A percentile compares a stretch with the other conserved stretches of the same genome.
phyloP scores from a whole-genome alignment of 179 eudicot species.

The Dionaea muscipula region DNA sequence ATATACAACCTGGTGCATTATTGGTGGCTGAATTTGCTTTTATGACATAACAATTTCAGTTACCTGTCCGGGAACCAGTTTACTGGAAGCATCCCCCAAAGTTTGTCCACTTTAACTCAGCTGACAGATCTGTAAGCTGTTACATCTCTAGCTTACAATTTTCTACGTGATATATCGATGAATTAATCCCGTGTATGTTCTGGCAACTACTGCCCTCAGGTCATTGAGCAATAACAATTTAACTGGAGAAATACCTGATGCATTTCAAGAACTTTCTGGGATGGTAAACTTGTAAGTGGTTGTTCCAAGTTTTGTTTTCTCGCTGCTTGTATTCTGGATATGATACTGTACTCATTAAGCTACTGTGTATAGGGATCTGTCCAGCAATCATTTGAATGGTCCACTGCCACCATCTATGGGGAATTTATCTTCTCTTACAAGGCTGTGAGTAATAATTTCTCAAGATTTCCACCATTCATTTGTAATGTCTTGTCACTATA shows the following conservation, averaged over 20 bases:
- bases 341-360: not conserved
- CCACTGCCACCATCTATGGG: conserved; percentile 65
- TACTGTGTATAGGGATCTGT: conserved; percentile 56
- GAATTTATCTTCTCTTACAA: conserved; percentile 57
- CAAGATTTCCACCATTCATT: not conserved
- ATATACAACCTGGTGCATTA: not conserved
- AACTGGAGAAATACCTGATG: conserved; percentile 76
- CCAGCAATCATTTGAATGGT: conserved; percentile 75
- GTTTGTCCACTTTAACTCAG: conserved; percentile 57
- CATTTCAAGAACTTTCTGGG: conserved; percentile 46
- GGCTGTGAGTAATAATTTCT: conserved; percentile 47
- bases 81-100: conserved; percentile 67
- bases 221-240: conserved; percentile 60
- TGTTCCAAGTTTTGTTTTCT: not conserved
- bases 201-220: conserved; percentile 31
- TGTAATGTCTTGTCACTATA: not conserved
- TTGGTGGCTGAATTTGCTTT: not conserved
- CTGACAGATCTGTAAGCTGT: conserved; percentile 62
- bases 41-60: conserved; percentile 34
- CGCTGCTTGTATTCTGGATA: not conserved
- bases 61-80: conserved; percentile 68
- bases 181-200: not conserved
- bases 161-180: no score
- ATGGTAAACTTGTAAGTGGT: conserved; percentile 62
- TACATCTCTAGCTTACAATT: no score